Percentiles rank a stretch among this genome's conserved stretches.
These are phyloP conservation scores for Phytophthora capsici DNA, from an alignment of 352 stramenopile species.

Conservation along the genomic window DNA sequence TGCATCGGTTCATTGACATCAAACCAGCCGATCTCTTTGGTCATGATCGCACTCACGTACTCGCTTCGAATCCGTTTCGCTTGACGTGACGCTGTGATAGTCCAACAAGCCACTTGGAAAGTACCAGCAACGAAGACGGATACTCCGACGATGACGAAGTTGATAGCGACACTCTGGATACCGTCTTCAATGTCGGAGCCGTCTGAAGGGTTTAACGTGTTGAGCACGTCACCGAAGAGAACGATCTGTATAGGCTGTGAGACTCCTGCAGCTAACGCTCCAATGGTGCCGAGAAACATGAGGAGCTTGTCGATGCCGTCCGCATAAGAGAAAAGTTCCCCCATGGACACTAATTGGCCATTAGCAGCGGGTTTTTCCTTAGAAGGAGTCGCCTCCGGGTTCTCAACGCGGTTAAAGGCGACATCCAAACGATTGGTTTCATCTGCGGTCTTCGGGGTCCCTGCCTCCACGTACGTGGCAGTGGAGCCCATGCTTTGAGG, in stretches of 20 bases:
- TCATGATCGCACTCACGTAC: constrained; percentile 63
- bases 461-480: constrained; percentile 23
- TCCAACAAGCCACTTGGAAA: constrained; percentile 68
- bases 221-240: constrained; percentile 75
- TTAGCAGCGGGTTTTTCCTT: constrained; percentile 27
- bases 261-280: constrained; percentile 48
- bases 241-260: constrained; percentile 74
- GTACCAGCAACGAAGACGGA: constrained; percentile 57
- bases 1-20: constrained; percentile 73
- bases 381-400: constrained; percentile 1
- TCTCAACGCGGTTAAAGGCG: constrained; percentile 32
- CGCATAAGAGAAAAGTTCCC: constrained; percentile 61
- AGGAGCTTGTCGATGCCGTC: constrained; percentile 61
- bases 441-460: constrained; percentile 22
- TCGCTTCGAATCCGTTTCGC: constrained; percentile 60
- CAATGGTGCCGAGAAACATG: constrained; percentile 59
- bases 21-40: constrained; percentile 76
- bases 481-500: constrained; percentile 27
- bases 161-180: constrained; percentile 51
- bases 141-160: constrained; percentile 64
- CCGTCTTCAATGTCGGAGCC: constrained; percentile 31
- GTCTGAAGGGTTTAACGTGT: constrained; percentile 66
- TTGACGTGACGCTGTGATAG: constrained; percentile 67
- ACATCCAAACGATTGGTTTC: constrained; percentile 36
- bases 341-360: constrained; percentile 52